Evolutionary conservation across 2,329 filamentous ascomycete species (phyloP), one percentile per base, ranked within the genome.

Genomic region (Claviceps africana): DNA sequence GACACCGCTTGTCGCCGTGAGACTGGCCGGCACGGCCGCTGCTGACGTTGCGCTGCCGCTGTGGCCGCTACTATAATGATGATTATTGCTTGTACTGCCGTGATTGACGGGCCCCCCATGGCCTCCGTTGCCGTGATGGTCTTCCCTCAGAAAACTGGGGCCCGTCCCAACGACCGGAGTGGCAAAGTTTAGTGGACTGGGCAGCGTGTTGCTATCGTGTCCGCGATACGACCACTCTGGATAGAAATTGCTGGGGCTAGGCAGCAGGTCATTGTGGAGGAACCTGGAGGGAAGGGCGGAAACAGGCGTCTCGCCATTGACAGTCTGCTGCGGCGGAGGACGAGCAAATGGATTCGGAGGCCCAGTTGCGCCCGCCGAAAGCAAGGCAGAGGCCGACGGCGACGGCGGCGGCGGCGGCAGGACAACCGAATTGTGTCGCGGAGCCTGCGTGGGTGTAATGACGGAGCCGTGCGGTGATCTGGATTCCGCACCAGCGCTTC

Each of bases 261-360:
- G 90, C 17, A 97, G 74, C 51, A 96, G 82, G 37, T 90, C 88
- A 57, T 86, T 88, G 53, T 83, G 85, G 59, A 97, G 83, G 66
- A 97, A 96, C 42, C 91, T 82, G 49, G 88, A 95, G 0, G 93
- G 93, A 11, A 98, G 74, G 3, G 91, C 90, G 2, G 90, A 96
- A n/a, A 94, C 89, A 0, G 93, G 93, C 0, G 93, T 83, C 52
- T 71, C 70, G 22, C 66, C 71, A 55, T 72, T 74, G 56, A 74
- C 69, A 60, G 77, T 80, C 53, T 81, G 75, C 30, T 89, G 87
- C 4, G 86, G 88, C 28, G 83, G 79, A 1, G 91, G 93, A 43
- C 91, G 79, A 8, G 93, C 93, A 66, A 97, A 98, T 0, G 93
- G 93, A 65, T 98, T 98, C 2, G 89, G 89, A 15, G 93, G 93